A percentile compares a stretch with the other conserved stretches of the same genome.
These are phyloP conservation scores for Cladosporium colombiae DNA, from an alignment of 2,329 filamentous ascomycete species.

Conservation along the genomic window DNA sequence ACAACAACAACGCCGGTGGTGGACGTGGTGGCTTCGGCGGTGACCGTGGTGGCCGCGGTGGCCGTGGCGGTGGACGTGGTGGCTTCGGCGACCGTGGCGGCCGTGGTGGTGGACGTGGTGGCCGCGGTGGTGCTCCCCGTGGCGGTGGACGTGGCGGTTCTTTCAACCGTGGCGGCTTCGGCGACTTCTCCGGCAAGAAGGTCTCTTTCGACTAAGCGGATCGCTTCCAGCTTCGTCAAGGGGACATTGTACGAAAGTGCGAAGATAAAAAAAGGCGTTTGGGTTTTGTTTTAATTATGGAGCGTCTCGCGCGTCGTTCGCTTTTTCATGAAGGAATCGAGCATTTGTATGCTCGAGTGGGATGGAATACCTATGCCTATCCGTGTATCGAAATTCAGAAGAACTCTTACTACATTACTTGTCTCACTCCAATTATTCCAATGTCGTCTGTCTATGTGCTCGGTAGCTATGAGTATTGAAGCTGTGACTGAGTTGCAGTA, in stretches of 20 bases:
- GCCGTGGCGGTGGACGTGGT: conserved; percentile 38
- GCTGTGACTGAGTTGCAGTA: not conserved
- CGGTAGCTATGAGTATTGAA: not conserved
- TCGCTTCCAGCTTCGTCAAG: not conserved
- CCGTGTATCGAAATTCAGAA: not conserved
- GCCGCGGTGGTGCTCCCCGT: conserved; percentile 49
- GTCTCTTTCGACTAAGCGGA: conserved; percentile 58
- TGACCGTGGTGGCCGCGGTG: conserved; percentile 43
- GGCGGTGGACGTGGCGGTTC: conserved; percentile 51
- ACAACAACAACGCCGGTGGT: conserved; percentile 46
- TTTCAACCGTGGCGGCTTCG: conserved; percentile 58
- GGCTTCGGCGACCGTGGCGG: conserved; percentile 53
- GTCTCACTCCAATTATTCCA: not conserved
- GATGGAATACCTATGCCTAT: not conserved
- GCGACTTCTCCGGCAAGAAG: conserved; percentile 78
- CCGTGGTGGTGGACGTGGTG: conserved; percentile 54
- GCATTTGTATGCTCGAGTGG: not conserved
- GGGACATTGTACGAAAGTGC: conserved; percentile 1
- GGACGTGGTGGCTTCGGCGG: conserved; percentile 46
- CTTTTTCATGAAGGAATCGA: not conserved
- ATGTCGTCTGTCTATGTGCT: not conserved
- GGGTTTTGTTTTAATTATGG: not conserved
- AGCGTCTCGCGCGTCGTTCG: not conserved
- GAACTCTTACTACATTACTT: not conserved
- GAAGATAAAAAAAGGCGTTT: conserved; percentile 14